Conservation (phyloP, 2,329 filamentous ascomycete species). For the Podosphaera leucotricha region DNA sequence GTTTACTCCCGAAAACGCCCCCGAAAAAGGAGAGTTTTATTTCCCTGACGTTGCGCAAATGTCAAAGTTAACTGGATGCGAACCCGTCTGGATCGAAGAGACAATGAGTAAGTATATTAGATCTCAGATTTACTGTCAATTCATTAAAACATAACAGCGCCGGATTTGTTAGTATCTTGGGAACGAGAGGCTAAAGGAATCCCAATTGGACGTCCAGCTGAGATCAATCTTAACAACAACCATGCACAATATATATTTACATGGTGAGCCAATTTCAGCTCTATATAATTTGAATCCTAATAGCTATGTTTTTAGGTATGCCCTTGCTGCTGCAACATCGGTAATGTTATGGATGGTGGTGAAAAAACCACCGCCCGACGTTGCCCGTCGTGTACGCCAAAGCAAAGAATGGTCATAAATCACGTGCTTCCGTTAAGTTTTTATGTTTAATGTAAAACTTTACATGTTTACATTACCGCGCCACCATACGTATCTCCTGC, state of each 20-base stretch:
- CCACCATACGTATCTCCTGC: conserved; percentile 55
- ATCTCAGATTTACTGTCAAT: background rate
- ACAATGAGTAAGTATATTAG: conserved; percentile 49
- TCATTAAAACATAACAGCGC: conserved; percentile 27
- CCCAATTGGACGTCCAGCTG: conserved; percentile 66
- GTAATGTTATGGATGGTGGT: conserved; percentile 95
- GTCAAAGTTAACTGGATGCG: conserved; percentile 59
- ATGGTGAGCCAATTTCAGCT: conserved; percentile 38
- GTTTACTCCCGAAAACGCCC: conserved; percentile 81
- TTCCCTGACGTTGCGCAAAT: conserved; percentile 89
- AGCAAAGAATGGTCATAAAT: conserved; percentile 46
- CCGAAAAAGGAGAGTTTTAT: conserved; percentile 68
- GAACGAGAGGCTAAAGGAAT: conserved; percentile 60
- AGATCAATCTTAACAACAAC: conserved; percentile 88
- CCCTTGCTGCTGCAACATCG: conserved; percentile 58
- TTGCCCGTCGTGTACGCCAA: conserved; percentile 49
- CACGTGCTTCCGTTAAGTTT: no score
- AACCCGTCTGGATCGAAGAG: conserved; percentile 85
- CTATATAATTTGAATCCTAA: background rate
- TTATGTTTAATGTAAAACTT: no score
- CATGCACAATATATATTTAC: conserved; percentile 98
- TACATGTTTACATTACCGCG: conserved; percentile 26
- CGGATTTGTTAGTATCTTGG: conserved; percentile 53
- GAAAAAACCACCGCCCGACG: conserved; percentile 57
- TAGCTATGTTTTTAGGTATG: conserved; percentile 41